Evolutionary conservation across 345 rosid species (phyloP), one percentile per base, ranked within the genome.

Genomic region (Brassica juncea): DNA sequence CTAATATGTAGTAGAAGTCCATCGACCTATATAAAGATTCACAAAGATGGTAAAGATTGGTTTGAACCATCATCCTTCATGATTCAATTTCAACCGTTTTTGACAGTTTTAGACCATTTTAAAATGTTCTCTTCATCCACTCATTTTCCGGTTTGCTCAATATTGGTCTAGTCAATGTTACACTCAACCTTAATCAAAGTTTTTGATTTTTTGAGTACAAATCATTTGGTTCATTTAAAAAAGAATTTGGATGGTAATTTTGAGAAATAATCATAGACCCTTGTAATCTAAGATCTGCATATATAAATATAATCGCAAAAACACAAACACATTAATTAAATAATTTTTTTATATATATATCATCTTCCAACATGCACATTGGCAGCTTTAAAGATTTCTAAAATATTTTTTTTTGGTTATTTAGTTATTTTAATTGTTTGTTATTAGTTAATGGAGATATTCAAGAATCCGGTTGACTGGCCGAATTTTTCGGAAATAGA

Each of bases 31-130:
- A 58, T 59, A 85, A 84, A 93, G 97, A 93, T 91, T 91, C 90
- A 92, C 97, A 91, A 93, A 86, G 93, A 91, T 93, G 93, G 86
- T 82, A 86, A 71, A 87, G 94, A 89, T 89, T 87, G 89, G 88
- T 84, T 92, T 90, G 80, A 83, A 87, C 92, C 90, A 90, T 89
- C 91, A 90, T 89, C 69, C 70, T 68, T 73, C 82, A 80, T 80
- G 66, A 80, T 80, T 68, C 78, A 0, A 47, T 60, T 78, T 62
- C 68, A 64, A 77, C 75, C 78, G 78, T 63, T 57, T 23, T 23
- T 0, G 25, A 23, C 25, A 23, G 25, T 23, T 23, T 68, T 55
- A 66, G 79, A 68, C 69, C 82, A 42, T 42, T 81, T 76, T 63
- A 19, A 54, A 68, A 71, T 62, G 39, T 65, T 73, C 77, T 74